Evolutionary conservation across 2,329 filamentous ascomycete species (phyloP), one percentile per base, ranked within the genome.

Genomic region (Fusarium verticillioides): DNA sequence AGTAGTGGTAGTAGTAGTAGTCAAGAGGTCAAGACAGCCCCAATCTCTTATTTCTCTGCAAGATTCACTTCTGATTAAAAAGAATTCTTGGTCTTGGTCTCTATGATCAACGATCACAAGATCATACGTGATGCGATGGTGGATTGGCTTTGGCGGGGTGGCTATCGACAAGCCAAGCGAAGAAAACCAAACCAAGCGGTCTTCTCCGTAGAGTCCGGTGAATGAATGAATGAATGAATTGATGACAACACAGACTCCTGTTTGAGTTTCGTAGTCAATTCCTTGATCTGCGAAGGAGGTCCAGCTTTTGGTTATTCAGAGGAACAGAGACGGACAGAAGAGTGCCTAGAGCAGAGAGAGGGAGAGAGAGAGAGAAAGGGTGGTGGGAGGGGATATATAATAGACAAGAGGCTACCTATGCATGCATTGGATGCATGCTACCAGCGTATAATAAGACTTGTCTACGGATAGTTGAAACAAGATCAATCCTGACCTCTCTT

Each of bases 211-310:
- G 47, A 58, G n/a, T 32, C 47, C 42, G 53, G 70, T 63, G 63
- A 72, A 44, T 58, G 28, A 46, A 13, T 21, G 43, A 46, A 28
- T 66, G 44, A 46, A 26, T 37, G 7, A 36, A 34, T 58, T 37
- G 16, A 37, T 37, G 57, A 62, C 63, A 70, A 56, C 67, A 66
- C 49, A 49, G 40, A 56, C 59, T 39, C 37, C 30, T 39, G 40
- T 60, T 66, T 72, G 56, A 72, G 52, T 63, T 72, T 71, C 47
- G 53, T 71, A 71, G 70, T 60, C 58, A 46, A 67, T 57, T 63
- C n/a, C 68, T 67, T 50, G 54, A 36, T 34, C 54, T 26, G 39
- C 32, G 18, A 37, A 19, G 16, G 39, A 57, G 39, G 21, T 21
- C 40, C 42, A 26, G 12, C 54, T 47, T 47, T 47, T 58, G 26